Evolutionary conservation across 75 land plant genomes (phyloP), one percentile per base, ranked within the genome.

Genomic region (Larix kaempferi): DNA sequence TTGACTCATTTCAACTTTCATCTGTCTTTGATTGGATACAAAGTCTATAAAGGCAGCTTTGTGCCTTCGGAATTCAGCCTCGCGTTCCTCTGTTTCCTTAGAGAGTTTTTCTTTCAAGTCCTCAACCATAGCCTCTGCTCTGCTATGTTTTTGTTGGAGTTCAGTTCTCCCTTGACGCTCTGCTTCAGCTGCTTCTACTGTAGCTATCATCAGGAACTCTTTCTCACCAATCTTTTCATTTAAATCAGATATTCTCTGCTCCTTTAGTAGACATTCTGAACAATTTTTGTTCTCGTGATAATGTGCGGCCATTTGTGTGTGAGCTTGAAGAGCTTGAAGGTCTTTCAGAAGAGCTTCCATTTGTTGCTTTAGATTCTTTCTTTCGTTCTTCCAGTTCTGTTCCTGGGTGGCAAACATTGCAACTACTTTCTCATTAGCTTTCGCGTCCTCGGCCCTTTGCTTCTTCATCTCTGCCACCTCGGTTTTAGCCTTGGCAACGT

Each of bases 371-470:
- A 95, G 90, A 41, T 59, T 83, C 86, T 81, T 94, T 80, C 85
- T 85, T 62, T 95, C 94, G 27, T 25, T 75, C 39, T 87, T 82
- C 99, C 99, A 94, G 41, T 74, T 73, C 77, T 94, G 93, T 61
- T 96, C 98, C 56, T 88, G 87, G 17, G 83, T 71, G 5, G 99
- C 92, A 80, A 86, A 90, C 75, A 96, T 94, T 66, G 89, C 57
- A 71, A 89, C 89, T 16, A 96, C 93, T 76, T 90, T 96, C 79
- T 91, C 95, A 78, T 96, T 96, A 19, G 95, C 98, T 77, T 84
- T 90, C 5, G 91, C 99, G 78, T 96, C 98, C 78, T 93, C 96
- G 8, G 76, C 78, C 63, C 95, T 84, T n/a, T 39, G 67, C 72
- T 39, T 77, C 80, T 83, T 88, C 78, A 92, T 66, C 64, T 87